Base-by-base conservation (phyloP, 1,139 yeast species). In the Yamadazyma triangularis region DNA sequence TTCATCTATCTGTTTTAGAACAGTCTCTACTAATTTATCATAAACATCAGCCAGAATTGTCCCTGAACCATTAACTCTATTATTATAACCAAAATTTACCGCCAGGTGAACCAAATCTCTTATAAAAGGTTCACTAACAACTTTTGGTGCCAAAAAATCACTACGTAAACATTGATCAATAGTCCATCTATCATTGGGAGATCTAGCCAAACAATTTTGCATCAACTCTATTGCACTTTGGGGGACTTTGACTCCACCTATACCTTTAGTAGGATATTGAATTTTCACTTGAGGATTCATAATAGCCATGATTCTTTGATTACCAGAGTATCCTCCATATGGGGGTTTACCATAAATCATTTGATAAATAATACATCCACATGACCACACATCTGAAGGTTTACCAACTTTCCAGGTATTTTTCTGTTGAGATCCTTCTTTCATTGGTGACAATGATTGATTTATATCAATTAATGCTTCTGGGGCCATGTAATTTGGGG, bases 401-500 rank as follows among this genome's bases (percentile, higher is more conserved):
- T 79, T 83, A 2, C 98, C 97, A 6, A 89, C 95, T 52, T 78
- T 85, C 93, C 94, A 83, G 33, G 81, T 77, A 38, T 72, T 62
- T 22, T 54, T 58, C 35, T 31, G 51, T 27, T 43, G 58, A 5
- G 41, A 29, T 9, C 40, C 29, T 7, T 53, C 47, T 24, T 54
- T 36, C 10, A 57, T 58, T 4, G 63, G 60, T 36, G 33, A 38
- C 25, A 50, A 47, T 1, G 53, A 39, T 35, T 60, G 65, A 36
- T 56, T 69, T 32, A 77, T 75, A 53, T 81, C 95, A 26, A 82
- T 69, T 34, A 89, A 63, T 0, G 97, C 87, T 54, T 91, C 98
- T 0, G 98, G 98, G 0, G 98, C 96, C 98, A 91, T 91, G 54
- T 91, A 91, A 53, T 85, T 87, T 2, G 96, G 96, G 0, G 98